Base-by-base conservation (phyloP, 495 filamentous ascomycete species). In the Podospora didyma region DNA sequence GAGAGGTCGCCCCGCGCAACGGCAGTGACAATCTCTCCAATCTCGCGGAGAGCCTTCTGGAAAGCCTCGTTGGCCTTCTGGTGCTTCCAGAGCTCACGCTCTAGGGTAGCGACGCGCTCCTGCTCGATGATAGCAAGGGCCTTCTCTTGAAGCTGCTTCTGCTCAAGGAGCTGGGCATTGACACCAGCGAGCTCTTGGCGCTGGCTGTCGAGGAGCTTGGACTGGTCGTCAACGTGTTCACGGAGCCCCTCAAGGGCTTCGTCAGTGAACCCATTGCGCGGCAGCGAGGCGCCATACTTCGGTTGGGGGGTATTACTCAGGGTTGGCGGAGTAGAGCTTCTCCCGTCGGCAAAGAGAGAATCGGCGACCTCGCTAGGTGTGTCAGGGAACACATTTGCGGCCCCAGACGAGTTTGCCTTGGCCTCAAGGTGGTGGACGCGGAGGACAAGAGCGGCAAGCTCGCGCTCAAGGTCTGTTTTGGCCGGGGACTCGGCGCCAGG, bases 51-150 rank as follows among this genome's bases (percentile, higher is more conserved):
- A 17, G 93, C 92, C 73, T 97, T 99, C 64, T 96, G 91, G 80
- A 97, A 99, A 63, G 94, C 95, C 66, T 96, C 89, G 72, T 99
- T 99, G 60, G 95, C 94, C 75, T 97, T 92, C 61, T 96, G 91
- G 65, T 96, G 90, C 70, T 97, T 99, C 75, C 85, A 88, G 47
- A 99, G 78, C 72, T 99, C 95, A 16, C 94, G 82, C 71, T 97
- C 92, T 28, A 98, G 75, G 3, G 77, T 73, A 1, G 77, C 74
- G 12, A 83, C 79, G 9, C 78, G 73, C 55, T 80, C 77, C 45
- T 80, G 72, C 63, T 83, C 79, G 28, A 80, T 72, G 19, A 76
- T 69, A 45, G 78, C 76, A 20, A 83, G 72, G 2, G 86, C 82
- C 63, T 79, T 75, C 62, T 89, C 81, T 54, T 89, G 79, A 20